These are phyloP conservation scores for Acacia acuminata DNA, from an alignment of 306 rosid genomes.

Conservation along the genomic window DNA sequence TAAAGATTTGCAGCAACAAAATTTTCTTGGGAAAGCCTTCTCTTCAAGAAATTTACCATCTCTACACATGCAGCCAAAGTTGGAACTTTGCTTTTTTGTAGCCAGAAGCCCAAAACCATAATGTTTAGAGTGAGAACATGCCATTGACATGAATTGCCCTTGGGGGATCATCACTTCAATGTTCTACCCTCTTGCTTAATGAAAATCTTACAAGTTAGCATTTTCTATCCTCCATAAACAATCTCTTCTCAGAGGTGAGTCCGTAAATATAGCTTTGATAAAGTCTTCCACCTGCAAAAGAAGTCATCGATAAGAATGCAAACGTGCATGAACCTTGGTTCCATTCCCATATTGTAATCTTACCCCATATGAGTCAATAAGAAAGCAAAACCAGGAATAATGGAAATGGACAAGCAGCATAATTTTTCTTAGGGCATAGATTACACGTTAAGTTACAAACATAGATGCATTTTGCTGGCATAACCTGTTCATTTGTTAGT, in stretches of 20 bases:
- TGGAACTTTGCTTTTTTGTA: not conserved
- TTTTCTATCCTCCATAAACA: conserved; percentile 77
- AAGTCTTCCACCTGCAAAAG: conserved; percentile 66
- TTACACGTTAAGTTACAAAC: not conserved
- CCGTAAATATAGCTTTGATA: conserved; percentile 84
- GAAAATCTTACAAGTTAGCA: conserved; percentile 33
- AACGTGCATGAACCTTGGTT: conserved; percentile 15
- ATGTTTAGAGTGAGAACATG: conserved; percentile 25
- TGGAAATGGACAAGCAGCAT: not conserved
- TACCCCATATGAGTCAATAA: not conserved
- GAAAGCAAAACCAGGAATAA: not conserved
- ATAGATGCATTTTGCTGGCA: not conserved
- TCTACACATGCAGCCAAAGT: conserved; percentile 5
- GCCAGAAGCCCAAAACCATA: conserved; percentile 13
- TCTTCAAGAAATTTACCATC: conserved; percentile 3
- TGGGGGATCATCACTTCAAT: conserved; percentile 17
- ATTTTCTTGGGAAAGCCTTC: conserved; percentile 13
- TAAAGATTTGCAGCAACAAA: conserved; percentile 20
- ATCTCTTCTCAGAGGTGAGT: conserved; percentile 77
- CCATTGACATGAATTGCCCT: conserved; percentile 14
- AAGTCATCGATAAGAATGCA: not conserved
- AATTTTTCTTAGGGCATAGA: not conserved
- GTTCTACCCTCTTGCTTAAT: conserved; percentile 2
- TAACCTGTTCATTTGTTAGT: not conserved
- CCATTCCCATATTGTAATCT: conserved; percentile 8